Evolutionary conservation across 2,329 filamentous ascomycete species (phyloP), one percentile per base, ranked within the genome.

Genomic region (Arthrobotrys iridis): DNA sequence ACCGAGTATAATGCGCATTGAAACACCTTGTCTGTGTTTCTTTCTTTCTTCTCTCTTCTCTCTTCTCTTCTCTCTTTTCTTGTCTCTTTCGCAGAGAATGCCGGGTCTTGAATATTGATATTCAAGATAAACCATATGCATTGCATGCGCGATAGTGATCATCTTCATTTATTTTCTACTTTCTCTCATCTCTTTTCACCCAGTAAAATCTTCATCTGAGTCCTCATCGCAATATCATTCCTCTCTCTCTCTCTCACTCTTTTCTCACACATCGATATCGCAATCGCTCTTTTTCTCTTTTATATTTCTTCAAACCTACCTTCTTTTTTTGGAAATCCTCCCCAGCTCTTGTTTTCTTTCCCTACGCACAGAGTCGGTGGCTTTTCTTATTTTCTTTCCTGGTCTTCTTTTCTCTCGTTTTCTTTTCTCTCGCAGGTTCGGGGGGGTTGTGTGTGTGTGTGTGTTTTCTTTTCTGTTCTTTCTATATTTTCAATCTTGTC

Each of bases 401-500:
- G n/a, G 37, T 37, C 41, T 59, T 41, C 55, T 41, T 10, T 45
- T 60, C 57, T 60, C 18, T 26, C 41, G 15, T 60, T 37, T 59
- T 41, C 55, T 41, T 10, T 45, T 60, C 57, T 60, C 18, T 26
- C 41, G 15, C 45, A 33, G n/a, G n/a, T n/a, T n/a, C n/a, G n/a
- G n/a, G n/a, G n/a, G n/a, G 35, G 24, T 41, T 5, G 33, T 57
- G 28, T 2, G 50, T 18, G 55, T 30, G 22, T 37, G 15, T 55
- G 4, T 15, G 15, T 46, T n/a, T 46, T 43, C 35, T 24, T 28
- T 22, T 55, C 30, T 63, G 15, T 66, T 45, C 66, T 28, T 74
- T 63, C 46, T 74, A 55, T 74, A 45, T 64, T 63, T 67, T 52
- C 63, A 50, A 52, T 48, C 59, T 64, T 18, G n/a, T 52, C 20